Percentiles rank a stretch among this genome's conserved stretches.
Conservation (phyloP, 2,329 filamentous ascomycete genomes). For the Fusarium incarnatum region DNA sequence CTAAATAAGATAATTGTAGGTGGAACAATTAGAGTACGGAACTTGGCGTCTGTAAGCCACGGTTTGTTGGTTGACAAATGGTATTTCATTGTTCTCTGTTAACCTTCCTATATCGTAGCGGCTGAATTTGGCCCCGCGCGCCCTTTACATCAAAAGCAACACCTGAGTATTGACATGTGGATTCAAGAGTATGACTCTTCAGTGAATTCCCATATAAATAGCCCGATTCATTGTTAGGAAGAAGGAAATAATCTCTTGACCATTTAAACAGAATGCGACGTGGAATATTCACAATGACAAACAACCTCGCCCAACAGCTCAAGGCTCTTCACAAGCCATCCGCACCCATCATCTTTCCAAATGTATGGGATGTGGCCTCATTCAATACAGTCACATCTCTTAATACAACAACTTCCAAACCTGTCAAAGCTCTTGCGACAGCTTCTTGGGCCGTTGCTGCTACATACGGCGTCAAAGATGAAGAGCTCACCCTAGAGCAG, state of each 20-base stretch:
- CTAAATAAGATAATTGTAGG: background rate
- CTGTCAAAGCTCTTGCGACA: conserved; percentile 59
- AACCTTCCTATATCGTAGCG: background rate
- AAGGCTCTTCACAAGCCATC: conserved; percentile 63
- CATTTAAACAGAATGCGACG: background rate
- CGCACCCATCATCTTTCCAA: conserved; percentile 64
- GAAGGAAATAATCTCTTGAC: background rate
- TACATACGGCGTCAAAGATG: conserved; percentile 58
- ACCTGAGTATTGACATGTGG: conserved; percentile 7
- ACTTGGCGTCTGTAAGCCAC: background rate
- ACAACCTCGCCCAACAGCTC: conserved; percentile 51
- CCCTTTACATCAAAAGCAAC: conserved; percentile 33
- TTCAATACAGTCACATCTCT: conserved; percentile 59
- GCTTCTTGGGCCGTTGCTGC: conserved; percentile 64
- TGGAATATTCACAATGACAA: conserved; percentile 37
- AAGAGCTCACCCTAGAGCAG: conserved; percentile 61
- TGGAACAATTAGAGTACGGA: background rate
- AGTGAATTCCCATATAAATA: background rate
- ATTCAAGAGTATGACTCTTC: background rate
- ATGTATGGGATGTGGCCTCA: conserved; percentile 66
- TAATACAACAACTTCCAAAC: conserved; percentile 52
- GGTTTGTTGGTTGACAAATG: background rate
- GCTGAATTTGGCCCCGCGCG: conserved; percentile 24
- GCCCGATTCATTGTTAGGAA: background rate
- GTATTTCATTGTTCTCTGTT: background rate